phyloP scores from a whole-genome alignment of 2,329 filamentous ascomycete species.

The Tolypocladium cylindrosporum region DNA sequence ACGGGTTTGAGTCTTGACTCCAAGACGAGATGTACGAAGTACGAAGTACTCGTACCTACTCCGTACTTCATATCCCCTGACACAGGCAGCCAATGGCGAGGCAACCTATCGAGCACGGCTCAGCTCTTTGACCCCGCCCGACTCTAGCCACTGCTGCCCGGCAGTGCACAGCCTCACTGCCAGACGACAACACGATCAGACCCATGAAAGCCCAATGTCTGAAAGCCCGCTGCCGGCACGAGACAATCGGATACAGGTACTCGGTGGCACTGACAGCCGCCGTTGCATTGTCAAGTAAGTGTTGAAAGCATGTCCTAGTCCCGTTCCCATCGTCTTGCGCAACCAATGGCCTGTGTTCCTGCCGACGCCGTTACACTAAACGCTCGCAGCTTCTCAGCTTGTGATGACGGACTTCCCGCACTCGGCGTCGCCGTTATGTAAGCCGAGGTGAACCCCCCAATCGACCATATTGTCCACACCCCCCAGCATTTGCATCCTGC shows the following conservation, averaged over 20 bases:
- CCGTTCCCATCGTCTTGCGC: neutral
- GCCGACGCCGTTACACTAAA: neutral
- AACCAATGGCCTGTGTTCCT: neutral
- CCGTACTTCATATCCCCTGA: neutral
- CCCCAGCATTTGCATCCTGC: neutral
- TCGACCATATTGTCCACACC: neutral
- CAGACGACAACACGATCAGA: neutral
- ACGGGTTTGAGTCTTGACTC: neutral
- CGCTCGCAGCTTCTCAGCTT: neutral
- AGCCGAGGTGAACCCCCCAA: neutral
- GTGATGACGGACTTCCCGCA: neutral
- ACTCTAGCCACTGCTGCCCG: neutral
- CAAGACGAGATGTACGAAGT: neutral
- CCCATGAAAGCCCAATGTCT: neutral
- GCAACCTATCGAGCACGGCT: neutral
- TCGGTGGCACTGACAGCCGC: neutral
- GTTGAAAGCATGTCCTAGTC: neutral
- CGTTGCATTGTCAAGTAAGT: neutral
- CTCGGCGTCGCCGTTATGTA: slow-evolving; percentile 6
- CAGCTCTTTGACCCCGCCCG: neutral
- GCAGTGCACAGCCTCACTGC: neutral
- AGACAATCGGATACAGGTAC: neutral
- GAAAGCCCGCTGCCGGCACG: neutral
- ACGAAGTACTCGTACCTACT: too few relatives aligned
- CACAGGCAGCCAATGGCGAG: neutral